Evolutionary conservation across 352 stramenopile genomes (phyloP).

Genomic region (Lagenidium giganteum): DNA sequence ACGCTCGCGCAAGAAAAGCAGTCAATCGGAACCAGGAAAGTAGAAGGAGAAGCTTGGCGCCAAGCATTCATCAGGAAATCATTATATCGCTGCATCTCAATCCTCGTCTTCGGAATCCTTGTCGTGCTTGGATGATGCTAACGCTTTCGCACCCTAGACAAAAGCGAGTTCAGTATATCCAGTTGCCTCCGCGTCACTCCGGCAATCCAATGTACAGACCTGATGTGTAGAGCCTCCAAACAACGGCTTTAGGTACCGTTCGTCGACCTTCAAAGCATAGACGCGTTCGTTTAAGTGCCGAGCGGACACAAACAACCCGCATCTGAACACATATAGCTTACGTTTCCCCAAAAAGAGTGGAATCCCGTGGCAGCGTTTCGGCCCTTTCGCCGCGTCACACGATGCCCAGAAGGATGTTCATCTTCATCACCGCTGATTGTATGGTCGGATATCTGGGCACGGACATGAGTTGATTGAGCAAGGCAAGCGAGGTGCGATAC

Average conservation of each 20-base stretch:
- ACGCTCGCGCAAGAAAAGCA: no score
- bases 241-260: conserved; percentile 61
- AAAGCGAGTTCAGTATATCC: no score
- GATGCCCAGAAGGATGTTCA: conserved; percentile 1
- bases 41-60: no score
- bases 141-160: no score
- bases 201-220: no score
- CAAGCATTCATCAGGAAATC: no score
- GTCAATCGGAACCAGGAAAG: no score
- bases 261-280: conserved; percentile 34
- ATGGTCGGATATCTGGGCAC: conserved; percentile 32
- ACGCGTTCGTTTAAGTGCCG: not conserved
- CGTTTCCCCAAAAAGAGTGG: conserved; percentile 64
- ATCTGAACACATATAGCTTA: conserved; percentile 12
- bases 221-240: conserved; percentile 45
- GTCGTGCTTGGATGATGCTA: no score
- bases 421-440: conserved; percentile 23
- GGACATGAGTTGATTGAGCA: conserved; percentile 5
- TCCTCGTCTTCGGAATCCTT: no score
- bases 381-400: conserved; percentile 17
- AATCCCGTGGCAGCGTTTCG: conserved; percentile 28
- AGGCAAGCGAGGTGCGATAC: not conserved
- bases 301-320: not conserved
- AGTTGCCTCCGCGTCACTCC: no score
- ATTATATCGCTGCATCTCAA: no score